Evolutionary conservation across 2,329 filamentous ascomycete species (phyloP).

Genomic region (Sclerotinia minor): DNA sequence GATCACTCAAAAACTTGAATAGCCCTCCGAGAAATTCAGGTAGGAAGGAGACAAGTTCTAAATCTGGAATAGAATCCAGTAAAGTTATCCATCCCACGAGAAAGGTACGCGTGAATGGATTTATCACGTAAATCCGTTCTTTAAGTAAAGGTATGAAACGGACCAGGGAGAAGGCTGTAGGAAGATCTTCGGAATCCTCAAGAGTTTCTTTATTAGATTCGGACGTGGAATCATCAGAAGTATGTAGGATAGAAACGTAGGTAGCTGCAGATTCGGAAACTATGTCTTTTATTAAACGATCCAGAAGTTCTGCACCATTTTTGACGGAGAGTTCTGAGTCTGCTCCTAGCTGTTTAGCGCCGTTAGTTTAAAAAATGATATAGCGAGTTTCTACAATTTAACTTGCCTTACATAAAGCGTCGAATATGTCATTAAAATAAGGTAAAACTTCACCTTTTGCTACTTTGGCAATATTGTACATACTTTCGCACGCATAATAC

Average conservation of each 20-base stretch:
- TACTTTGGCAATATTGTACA: constrained; percentile 99
- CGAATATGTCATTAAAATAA: constrained; percentile 98
- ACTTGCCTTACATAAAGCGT: constrained; percentile 88
- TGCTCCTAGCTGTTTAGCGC: constrained; percentile 70
- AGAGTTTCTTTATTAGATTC: constrained; percentile 49
- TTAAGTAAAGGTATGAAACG: constrained; percentile 91
- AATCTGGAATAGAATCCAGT: constrained; percentile 91
- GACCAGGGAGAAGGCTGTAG: constrained; percentile 87
- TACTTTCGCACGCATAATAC: constrained; percentile 98
- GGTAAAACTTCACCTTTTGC: constrained; percentile 95
- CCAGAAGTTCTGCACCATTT: constrained; percentile 92
- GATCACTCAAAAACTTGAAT: constrained; percentile 87
- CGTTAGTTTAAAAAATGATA: constrained; percentile 25
- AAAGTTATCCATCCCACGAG: constrained; percentile 94
- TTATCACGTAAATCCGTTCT: constrained; percentile 90
- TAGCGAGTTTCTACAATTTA: constrained; percentile 11
- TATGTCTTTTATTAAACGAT: constrained; percentile 93
- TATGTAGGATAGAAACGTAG: constrained; percentile 85
- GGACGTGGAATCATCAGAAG: constrained; percentile 53
- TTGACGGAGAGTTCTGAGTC: constrained; percentile 97
- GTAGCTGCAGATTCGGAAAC: constrained; percentile 92
- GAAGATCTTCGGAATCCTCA: constrained; percentile 54
- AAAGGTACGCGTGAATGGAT: constrained; percentile 92
- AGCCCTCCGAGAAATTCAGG: constrained; percentile 89
- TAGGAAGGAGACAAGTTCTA: constrained; percentile 89